These are phyloP conservation scores for Mortierella antarctica DNA, from an alignment of 192 early-diverging fungal species.

Conservation along the genomic window DNA sequence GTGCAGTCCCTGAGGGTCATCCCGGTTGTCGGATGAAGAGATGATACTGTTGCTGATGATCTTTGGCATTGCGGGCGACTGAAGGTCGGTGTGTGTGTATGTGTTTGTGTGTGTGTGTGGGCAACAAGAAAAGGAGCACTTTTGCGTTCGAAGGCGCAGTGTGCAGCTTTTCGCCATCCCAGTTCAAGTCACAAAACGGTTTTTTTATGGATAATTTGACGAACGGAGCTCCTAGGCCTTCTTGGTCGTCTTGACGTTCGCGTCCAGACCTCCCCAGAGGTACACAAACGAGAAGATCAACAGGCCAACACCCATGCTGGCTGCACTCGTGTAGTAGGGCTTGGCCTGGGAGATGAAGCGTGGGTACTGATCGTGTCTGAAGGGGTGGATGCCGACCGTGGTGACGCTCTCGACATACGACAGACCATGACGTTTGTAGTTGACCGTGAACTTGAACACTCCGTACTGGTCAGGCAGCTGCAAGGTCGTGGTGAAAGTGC, in stretches of 20 bases:
- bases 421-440: slow-evolving; percentile 89
- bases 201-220: neutral
- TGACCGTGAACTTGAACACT: slow-evolving; percentile 96
- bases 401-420: slow-evolving; percentile 79
- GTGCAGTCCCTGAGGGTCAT: slow-evolving; percentile 57
- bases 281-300: slow-evolving; percentile 84
- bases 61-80: slow-evolving; percentile 60
- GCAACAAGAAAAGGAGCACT: too few relatives aligned
- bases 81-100: too few relatives aligned
- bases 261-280: slow-evolving; percentile 66
- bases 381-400: slow-evolving; percentile 88
- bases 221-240: slow-evolving; percentile 23
- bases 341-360: slow-evolving; percentile 92
- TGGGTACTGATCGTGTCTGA: slow-evolving; percentile 96
- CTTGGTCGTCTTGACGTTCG: slow-evolving; percentile 44
- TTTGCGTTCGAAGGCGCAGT: too few relatives aligned
- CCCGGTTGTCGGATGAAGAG: slow-evolving; percentile 65
- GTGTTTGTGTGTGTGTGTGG: too few relatives aligned
- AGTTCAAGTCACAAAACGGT: neutral
- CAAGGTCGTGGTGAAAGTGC: slow-evolving; percentile 55
- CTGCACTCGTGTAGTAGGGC: slow-evolving; percentile 92
- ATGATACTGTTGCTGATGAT: slow-evolving; percentile 67
- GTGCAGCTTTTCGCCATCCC: neutral
- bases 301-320: slow-evolving; percentile 88
- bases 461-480: slow-evolving; percentile 95